Percentiles rank a stretch among this genome's conserved stretches.
phyloP scores from a whole-genome alignment of 2,329 filamentous ascomycete genomes.

The Calonectria hawksworthii region DNA sequence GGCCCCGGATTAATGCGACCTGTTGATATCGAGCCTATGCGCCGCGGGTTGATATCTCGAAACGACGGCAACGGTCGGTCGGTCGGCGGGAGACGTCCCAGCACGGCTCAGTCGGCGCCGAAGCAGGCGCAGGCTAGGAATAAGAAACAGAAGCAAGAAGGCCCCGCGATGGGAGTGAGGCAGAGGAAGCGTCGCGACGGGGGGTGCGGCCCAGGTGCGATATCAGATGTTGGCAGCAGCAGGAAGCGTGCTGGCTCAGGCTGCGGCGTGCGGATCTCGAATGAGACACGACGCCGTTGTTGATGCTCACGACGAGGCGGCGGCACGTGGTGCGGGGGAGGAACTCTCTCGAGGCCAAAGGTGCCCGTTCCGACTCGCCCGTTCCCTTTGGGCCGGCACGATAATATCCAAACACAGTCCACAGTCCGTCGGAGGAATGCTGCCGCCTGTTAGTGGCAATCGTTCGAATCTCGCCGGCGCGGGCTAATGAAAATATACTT shows the following conservation, averaged over 20 bases:
- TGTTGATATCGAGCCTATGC: slow-evolving; percentile 6
- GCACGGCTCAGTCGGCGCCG: not conserved
- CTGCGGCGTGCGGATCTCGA: not conserved
- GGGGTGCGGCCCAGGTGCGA: not conserved
- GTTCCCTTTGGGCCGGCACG: slow-evolving; percentile 13
- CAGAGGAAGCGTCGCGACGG: not conserved
- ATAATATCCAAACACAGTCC: slow-evolving; percentile 6
- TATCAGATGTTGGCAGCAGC: not conserved
- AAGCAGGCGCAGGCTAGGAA: not conserved
- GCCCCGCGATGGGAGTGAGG: not conserved
- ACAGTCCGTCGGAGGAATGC: slow-evolving; percentile 6
- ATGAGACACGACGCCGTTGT: slow-evolving; percentile 2
- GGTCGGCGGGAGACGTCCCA: not conserved
- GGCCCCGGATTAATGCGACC: slow-evolving; percentile 4
- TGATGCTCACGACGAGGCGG: slow-evolving; percentile 2
- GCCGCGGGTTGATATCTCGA: slow-evolving; percentile 5
- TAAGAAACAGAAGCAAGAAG: not conserved
- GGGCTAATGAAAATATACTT: slow-evolving; percentile 9
- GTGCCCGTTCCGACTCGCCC: not conserved
- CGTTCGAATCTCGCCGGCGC: not conserved
- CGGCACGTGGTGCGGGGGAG: slow-evolving; percentile 16
- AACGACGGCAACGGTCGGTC: not conserved
- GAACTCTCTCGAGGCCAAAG: not conserved
- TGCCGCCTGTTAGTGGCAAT: slow-evolving; percentile 1
- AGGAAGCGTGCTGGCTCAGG: not conserved